Conservation (phyloP, 176 grass and related monocot species). For the Lolium perenne region DNA sequence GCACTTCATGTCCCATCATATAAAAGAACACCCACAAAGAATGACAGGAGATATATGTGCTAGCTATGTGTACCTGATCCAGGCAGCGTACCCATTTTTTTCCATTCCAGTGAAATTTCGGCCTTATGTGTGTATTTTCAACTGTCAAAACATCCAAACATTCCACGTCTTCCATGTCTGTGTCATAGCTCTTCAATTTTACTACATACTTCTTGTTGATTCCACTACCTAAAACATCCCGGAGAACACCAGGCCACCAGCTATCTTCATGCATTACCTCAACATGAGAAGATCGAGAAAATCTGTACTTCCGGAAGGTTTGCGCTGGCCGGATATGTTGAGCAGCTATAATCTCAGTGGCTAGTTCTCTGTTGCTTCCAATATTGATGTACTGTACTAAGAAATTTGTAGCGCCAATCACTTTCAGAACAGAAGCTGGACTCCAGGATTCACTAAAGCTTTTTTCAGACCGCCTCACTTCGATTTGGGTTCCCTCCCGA, state of each 20-base stretch:
- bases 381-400: slow-evolving; percentile 41
- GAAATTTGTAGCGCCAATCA: slow-evolving; percentile 39
- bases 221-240: slow-evolving; percentile 19
- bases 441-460: slow-evolving; percentile 33
- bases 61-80: slow-evolving; percentile 8
- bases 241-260: slow-evolving; percentile 52
- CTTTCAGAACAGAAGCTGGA: slow-evolving; percentile 54
- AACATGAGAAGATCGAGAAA: slow-evolving; percentile 35
- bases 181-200: not conserved
- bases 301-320: slow-evolving; percentile 33
- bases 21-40: not conserved
- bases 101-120: slow-evolving; percentile 20
- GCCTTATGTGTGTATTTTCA: slow-evolving; percentile 36
- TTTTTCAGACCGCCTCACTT: slow-evolving; percentile 44
- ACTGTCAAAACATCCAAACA: slow-evolving; percentile 35
- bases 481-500: slow-evolving; percentile 36
- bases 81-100: slow-evolving; percentile 33
- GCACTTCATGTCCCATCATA: not conserved
- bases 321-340: slow-evolving; percentile 43
- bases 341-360: slow-evolving; percentile 47
- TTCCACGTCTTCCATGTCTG: slow-evolving; percentile 21
- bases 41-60: not conserved
- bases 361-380: slow-evolving; percentile 10
- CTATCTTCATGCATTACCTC: slow-evolving; percentile 39
- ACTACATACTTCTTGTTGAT: slow-evolving; percentile 42